phyloP scores from a whole-genome alignment of 2,329 filamentous ascomycete genomes.

The Neophaeococcomyces mojaviensis region DNA sequence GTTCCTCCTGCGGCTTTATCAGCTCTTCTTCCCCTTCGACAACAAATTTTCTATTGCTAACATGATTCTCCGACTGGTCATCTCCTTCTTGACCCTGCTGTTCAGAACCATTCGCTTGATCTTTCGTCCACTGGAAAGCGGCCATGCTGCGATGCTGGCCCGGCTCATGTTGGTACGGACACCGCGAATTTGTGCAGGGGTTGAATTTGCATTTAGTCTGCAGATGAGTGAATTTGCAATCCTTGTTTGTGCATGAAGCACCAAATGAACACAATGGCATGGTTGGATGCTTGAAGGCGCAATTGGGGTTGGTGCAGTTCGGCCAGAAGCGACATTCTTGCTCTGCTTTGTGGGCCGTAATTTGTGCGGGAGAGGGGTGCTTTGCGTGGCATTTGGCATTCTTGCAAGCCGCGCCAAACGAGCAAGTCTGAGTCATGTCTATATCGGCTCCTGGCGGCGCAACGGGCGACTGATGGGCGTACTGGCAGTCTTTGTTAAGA shows the following conservation, averaged over 20 bases:
- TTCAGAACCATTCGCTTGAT: constrained; percentile 27
- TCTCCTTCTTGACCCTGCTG: constrained; percentile 11
- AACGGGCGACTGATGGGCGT: constrained; percentile 88
- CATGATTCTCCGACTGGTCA: constrained; percentile 44
- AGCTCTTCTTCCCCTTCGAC: constrained; percentile 60
- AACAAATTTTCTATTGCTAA: constrained; percentile 84
- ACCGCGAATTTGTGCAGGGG: constrained; percentile 82
- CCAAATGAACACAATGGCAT: constrained; percentile 89
- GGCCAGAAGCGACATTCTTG: constrained; percentile 87
- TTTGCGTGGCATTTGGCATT: constrained; percentile 88
- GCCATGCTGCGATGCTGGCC: constrained; percentile 72
- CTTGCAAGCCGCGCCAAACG: constrained; percentile 85
- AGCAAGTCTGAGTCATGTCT: constrained; percentile 73
- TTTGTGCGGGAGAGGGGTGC: constrained; percentile 84
- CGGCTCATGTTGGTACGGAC: constrained; percentile 81
- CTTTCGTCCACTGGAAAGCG: constrained; percentile 85
- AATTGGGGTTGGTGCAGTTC: constrained; percentile 80
- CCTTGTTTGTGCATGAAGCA: constrained; percentile 69
- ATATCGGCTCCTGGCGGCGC: constrained; percentile 69
- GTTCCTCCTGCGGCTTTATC: constrained; percentile 51
- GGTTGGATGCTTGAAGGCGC: constrained; percentile 79
- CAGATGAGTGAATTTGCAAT: constrained; percentile 86
- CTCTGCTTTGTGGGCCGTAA: constrained; percentile 68
- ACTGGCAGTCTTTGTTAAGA: constrained; percentile 82
- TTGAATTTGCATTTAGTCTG: constrained; percentile 81